Evolutionary conservation across 495 filamentous ascomycete species (phyloP), one percentile per base, ranked within the genome.

Genomic region (Xylaria longipes): DNA sequence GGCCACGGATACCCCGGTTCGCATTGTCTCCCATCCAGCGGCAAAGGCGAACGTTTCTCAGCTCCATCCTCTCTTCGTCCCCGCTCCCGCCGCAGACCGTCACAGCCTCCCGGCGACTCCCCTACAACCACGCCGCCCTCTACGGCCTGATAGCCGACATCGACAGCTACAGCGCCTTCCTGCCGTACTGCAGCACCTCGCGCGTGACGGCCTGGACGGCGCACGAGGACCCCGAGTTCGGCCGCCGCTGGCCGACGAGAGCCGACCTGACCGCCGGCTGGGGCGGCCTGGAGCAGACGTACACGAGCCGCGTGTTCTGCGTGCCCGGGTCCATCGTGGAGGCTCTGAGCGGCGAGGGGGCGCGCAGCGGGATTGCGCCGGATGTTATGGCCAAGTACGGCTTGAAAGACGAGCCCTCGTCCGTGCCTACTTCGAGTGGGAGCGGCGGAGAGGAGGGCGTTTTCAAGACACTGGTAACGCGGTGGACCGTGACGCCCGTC

Each of bases 81-180:
- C 65, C 78, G 35, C 8, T 48, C 31, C 52, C 65, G 33, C 72
- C 84, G 0, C 88, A 89, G 73, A 89, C 84, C 74, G 88, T 98
- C 72, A 87, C 86, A 71, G 93, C 93, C 25, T 85, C 87, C 54
- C 92, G 93, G 71, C 91, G 86, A n/a, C 91, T 99, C 71, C 92
- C 93, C 35, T 97, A 97, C 87, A 81, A 89, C 1, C 85, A 90
- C 58, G 68, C 76, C 5, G 81, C 87, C 0, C 88, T 99, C 74
- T 98, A 94, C 90, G 82, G 83, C 69, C 84, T 97, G 41, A 93
- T 98, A 80, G 87, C 94, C 78, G 93, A 97, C 78, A 90, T 97
- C 72, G 85, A 91, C 80, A 88, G 87, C 74, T 99, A 98, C 89
- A 81, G 82, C 52, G 75, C 82, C 72, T 98, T 97, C 89, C 88